Evolutionary conservation across 2,329 filamentous ascomycete species (phyloP), one percentile per base, ranked within the genome.

Genomic region (Albifimbria verrucaria): DNA sequence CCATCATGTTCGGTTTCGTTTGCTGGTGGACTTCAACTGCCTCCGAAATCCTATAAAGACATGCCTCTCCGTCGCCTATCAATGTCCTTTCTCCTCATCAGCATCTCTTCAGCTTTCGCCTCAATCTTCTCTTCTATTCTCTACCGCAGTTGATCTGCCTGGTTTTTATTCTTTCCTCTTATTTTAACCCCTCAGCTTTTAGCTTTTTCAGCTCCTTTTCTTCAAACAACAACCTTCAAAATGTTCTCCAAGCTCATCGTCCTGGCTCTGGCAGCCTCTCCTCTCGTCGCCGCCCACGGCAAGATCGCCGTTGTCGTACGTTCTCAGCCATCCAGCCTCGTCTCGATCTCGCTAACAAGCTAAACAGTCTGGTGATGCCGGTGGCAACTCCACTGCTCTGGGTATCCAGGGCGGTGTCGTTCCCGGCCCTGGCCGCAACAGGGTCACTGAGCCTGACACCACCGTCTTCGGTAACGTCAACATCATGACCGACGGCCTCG

Each of bases 391-490:
- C 23, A 74, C 71, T 28, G 70, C 68, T 25, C 62, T 73, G 22
- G 70, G 67, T 32, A 73, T 73, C 50, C 60, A 65, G 56, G 70
- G 71, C 28, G 69, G 55, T 32, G 58, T 73, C 51, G 69, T 77
- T 17, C 73, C 75, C 7, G 68, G 69, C 7, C 54, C 71, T 1
- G 74, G 74, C 20, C 59, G 59, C 22, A 77, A 77, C 67, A 61
- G 57, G 28, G 59, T 64, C 55, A 77, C 74, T 2, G 73, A 77
- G 58, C 61, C 71, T 28, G 75, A 77, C 60, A 76, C 75, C 25
- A 77, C 74, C 36, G 68, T 77, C 57, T 77, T 77, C 66, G 53
- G 56, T 20, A 61, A 56, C 18, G 68, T 59, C 57, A 62, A 68
- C 39, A 65, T 70, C 54, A 58, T 62, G 49, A 65, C 65, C 42